phyloP scores from a whole-genome alignment of 106 monocot genomes.

The Triglochin maritima region DNA sequence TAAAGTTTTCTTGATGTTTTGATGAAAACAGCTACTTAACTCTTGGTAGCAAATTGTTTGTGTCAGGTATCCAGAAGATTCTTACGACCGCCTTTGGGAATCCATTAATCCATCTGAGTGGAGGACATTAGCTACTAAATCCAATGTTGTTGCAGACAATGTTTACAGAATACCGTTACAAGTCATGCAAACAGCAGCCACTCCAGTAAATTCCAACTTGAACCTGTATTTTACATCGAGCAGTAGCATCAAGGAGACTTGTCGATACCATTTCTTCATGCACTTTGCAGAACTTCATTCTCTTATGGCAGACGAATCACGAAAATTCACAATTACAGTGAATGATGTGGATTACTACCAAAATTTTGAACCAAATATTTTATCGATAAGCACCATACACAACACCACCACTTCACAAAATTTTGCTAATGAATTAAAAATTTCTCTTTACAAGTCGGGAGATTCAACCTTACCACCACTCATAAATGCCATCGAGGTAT shows the following conservation, averaged over 20 bases:
- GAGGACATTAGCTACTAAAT: neutral
- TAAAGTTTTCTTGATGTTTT: too few relatives aligned
- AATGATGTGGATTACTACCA: neutral
- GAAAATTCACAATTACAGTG: slow-evolving; percentile 17
- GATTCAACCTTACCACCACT: neutral
- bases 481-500: neutral
- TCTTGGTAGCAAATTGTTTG: too few relatives aligned
- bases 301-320: neutral
- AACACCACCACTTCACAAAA: too few relatives aligned
- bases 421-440: neutral
- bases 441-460: neutral
- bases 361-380: neutral
- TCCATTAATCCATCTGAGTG: too few relatives aligned
- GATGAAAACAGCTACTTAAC: too few relatives aligned
- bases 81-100: too few relatives aligned
- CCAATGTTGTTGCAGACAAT: neutral
- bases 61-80: too few relatives aligned
- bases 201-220: neutral
- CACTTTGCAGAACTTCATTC: slow-evolving; percentile 19
- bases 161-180: slow-evolving; percentile 10
- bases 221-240: neutral
- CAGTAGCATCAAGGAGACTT: too few relatives aligned
- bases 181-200: slow-evolving; percentile 26
- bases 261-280: neutral
- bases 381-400: neutral